Evolutionary conservation across 192 early-diverging fungal genomes (phyloP).

Genomic region (Coemansia sp.): DNA sequence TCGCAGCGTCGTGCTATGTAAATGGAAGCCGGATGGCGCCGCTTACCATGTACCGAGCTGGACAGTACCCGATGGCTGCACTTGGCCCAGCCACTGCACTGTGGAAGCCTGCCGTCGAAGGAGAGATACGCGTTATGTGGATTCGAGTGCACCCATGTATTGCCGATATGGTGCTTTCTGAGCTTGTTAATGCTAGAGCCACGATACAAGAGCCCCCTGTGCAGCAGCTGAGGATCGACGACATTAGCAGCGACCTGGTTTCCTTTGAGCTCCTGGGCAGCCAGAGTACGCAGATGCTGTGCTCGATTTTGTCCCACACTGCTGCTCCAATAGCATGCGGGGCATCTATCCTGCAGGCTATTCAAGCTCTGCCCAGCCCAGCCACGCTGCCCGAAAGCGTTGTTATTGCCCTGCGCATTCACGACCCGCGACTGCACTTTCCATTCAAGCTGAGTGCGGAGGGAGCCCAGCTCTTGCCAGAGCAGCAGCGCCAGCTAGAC

Average conservation of each 20-base stretch:
- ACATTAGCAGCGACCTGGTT: slow-evolving; percentile 61
- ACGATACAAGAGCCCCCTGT: neutral
- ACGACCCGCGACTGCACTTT: slow-evolving; percentile 81
- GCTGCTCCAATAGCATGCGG: neutral
- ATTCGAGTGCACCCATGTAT: slow-evolving; percentile 81
- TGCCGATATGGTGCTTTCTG: slow-evolving; percentile 48
- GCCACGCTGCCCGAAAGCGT: slow-evolving; percentile 77
- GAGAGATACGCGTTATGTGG: slow-evolving; percentile 62
- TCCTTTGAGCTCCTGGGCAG: slow-evolving; percentile 85
- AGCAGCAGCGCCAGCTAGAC: slow-evolving; percentile 36
- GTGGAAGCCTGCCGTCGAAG: slow-evolving; percentile 64
- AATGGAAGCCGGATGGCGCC: slow-evolving; percentile 28
- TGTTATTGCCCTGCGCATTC: slow-evolving; percentile 74
- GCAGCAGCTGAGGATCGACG: slow-evolving; percentile 35
- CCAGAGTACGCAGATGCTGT: slow-evolving; percentile 73
- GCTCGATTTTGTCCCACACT: slow-evolving; percentile 59
- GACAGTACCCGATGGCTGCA: slow-evolving; percentile 33
- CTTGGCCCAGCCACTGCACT: slow-evolving; percentile 77
- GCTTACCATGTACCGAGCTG: slow-evolving; percentile 42
- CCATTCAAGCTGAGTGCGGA: slow-evolving; percentile 23
- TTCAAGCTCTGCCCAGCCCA: slow-evolving; percentile 58
- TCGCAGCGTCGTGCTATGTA: slow-evolving; percentile 10
- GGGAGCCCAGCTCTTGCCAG: neutral
- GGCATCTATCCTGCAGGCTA: slow-evolving; percentile 12
- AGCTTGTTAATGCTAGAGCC: slow-evolving; percentile 19